These are phyloP conservation scores for Lavandula angustifolia DNA, from an alignment of 257 asterid species.

Conservation along the genomic window DNA sequence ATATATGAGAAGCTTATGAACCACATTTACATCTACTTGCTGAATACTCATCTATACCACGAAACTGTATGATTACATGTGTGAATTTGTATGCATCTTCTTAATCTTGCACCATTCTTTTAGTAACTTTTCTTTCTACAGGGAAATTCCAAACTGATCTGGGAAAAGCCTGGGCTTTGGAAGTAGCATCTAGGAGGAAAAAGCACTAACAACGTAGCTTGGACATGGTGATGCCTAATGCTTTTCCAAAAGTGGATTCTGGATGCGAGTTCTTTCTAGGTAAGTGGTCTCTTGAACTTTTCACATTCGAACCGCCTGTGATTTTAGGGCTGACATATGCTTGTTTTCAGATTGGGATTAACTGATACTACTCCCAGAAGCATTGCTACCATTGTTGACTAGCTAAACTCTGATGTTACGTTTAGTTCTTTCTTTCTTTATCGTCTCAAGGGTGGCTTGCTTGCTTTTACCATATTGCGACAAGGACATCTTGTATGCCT, in stretches of 20 bases:
- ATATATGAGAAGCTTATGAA: background rate
- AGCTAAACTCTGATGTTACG: background rate
- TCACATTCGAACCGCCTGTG: background rate
- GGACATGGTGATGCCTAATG: background rate
- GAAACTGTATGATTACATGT: background rate
- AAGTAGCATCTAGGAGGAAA: constrained; percentile 79
- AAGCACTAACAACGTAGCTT: constrained; percentile 33
- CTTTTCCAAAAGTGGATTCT: background rate
- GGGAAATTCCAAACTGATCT: constrained; percentile 92
- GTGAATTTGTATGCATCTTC: background rate
- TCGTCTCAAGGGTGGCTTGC: background rate
- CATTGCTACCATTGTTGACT: background rate
- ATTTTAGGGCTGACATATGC: constrained; percentile 13
- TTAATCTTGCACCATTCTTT: background rate
- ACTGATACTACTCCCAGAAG: background rate
- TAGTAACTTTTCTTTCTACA: constrained; percentile 31
- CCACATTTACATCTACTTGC: too few species aligned
- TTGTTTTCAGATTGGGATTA: background rate
- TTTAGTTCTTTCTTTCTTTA: background rate
- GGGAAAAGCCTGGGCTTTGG: constrained; percentile 94
- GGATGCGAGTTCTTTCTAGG: constrained; percentile 2
- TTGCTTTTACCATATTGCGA: background rate
- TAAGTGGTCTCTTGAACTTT: constrained; percentile 2
- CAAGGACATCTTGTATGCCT: background rate
- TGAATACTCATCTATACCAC: background rate